Evolutionary conservation across 345 rosid species (phyloP).

Genomic region (Theobroma cacao): DNA sequence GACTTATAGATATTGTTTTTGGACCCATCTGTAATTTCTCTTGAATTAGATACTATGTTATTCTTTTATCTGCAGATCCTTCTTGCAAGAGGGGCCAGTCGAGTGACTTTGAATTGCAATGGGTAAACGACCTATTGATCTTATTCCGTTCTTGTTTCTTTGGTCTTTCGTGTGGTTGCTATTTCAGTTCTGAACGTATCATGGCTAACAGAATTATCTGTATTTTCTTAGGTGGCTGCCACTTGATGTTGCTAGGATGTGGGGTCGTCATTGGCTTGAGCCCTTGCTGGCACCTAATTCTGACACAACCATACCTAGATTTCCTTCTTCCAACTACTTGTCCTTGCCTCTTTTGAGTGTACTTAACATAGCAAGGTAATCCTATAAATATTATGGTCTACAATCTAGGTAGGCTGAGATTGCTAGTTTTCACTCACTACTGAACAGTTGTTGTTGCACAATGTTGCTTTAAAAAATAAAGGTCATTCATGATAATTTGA

Average conservation of each 20-base stretch:
- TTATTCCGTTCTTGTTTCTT: conserved; percentile 4
- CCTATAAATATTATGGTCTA: neutral
- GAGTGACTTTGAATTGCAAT: conserved; percentile 77
- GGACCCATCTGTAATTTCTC: neutral
- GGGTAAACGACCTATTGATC: conserved; percentile 52
- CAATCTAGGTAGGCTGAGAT: neutral
- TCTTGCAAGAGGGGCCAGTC: conserved; percentile 80
- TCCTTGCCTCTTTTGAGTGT: conserved; percentile 88
- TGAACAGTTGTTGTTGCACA: neutral
- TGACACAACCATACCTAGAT: conserved; percentile 59
- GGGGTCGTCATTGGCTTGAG: conserved; percentile 99
- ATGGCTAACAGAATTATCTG: conserved; percentile 7
- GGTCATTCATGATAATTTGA: neutral
- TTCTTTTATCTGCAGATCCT: conserved; percentile 57
- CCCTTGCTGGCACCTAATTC: conserved; percentile 72
- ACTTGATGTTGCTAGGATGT: conserved; percentile 94
- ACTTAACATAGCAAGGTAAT: conserved; percentile 91
- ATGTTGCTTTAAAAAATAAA: neutral
- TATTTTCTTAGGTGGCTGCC: conserved; percentile 78
- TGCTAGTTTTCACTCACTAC: neutral
- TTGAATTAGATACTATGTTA: conserved; percentile 8
- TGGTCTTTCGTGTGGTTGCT: neutral
- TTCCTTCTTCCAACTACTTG: conserved; percentile 77
- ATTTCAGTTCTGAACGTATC: neutral
- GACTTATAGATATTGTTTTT: conserved; percentile 12